Conservation (phyloP, 2,329 filamentous ascomycete species). For the Talaromyces sp. region DNA sequence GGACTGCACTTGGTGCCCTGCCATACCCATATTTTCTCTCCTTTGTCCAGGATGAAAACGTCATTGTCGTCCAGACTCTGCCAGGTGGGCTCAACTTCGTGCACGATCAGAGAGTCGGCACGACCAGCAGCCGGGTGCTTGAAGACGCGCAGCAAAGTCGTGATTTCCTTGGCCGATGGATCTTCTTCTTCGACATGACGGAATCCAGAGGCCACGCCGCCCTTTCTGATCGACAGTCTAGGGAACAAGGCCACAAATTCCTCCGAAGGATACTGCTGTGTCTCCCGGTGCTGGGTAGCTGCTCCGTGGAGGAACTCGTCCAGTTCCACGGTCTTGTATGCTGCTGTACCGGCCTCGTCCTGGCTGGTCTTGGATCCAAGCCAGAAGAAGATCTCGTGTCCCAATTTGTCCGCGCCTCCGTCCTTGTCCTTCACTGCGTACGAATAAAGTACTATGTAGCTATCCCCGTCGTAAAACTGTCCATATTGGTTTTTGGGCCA, state of each 20-base stretch:
- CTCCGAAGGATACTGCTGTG: constrained; percentile 55
- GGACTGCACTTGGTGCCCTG: constrained; percentile 61
- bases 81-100: constrained; percentile 60
- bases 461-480: constrained; percentile 63
- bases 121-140: constrained; percentile 50
- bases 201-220: constrained; percentile 60
- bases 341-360: constrained; percentile 64
- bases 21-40: constrained; percentile 65
- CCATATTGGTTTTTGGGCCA: constrained; percentile 56
- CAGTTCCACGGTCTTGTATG: constrained; percentile 66
- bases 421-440: constrained; percentile 44
- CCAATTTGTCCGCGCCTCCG: constrained; percentile 37
- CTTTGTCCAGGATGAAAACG: constrained; percentile 60
- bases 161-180: constrained; percentile 36
- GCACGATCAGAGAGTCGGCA: constrained; percentile 50
- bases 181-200: constrained; percentile 52
- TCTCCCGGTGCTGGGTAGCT: constrained; percentile 61
- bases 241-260: constrained; percentile 60
- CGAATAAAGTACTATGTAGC: constrained; percentile 61
- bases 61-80: constrained; percentile 59
- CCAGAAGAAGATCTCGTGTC: constrained; percentile 67
- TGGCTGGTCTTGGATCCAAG: constrained; percentile 60
- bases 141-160: constrained; percentile 58
- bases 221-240: constrained; percentile 54
- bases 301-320: constrained; percentile 61